Base-by-base conservation (phyloP, 805 yeast species). In the Clavispora asparagi region DNA sequence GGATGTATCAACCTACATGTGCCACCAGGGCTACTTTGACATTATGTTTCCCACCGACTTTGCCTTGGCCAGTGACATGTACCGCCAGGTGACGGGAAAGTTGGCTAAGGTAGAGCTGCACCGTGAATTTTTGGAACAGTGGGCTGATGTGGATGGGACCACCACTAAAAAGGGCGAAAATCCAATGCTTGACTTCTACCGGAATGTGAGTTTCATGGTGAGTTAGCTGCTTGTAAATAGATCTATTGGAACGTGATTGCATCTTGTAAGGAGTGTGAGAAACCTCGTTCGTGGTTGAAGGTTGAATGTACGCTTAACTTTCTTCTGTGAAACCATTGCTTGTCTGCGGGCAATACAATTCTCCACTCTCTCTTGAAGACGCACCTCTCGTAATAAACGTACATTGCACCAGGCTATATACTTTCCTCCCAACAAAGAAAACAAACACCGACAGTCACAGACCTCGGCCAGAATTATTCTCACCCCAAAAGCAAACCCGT, bases 21-120 rank as follows among this genome's bases (percentile, higher is more conserved):
- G 79, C n/a, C 76, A 83, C 35, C 95, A 87, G 60, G 96, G 96
- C 0, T 85, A 76, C 58, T 88, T 87, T 60, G 95, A 88, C 62
- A 87, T 88, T 42, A 81, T 87, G 84, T 88, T 88, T 58, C 87
- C 95, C 9, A 88, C 95, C 0, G 85, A 88, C 57, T 89, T 88
- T 62, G 65, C 67, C 7, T 67, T 81, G 8, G 79, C 82, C 4
- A 71, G 78, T 36, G 84, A 82, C 41, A 50, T 87, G 48, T 89
- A 88, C 59, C 68, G 71, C 14, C 77, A 77, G 50, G 77, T 86
- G 13, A 77, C 83, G 17, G 89, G 89, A 0, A 83, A 78, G 54
- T 61, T 74, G 3, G 74, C 83, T 13, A 67, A 65, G 44, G 76
- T 78, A 0, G 71, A 78, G 37, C 64, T 81, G 32, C 95, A 88